Evolutionary conservation across 345 rosid species (phyloP).

Genomic region (Anastatica hierochuntica): DNA sequence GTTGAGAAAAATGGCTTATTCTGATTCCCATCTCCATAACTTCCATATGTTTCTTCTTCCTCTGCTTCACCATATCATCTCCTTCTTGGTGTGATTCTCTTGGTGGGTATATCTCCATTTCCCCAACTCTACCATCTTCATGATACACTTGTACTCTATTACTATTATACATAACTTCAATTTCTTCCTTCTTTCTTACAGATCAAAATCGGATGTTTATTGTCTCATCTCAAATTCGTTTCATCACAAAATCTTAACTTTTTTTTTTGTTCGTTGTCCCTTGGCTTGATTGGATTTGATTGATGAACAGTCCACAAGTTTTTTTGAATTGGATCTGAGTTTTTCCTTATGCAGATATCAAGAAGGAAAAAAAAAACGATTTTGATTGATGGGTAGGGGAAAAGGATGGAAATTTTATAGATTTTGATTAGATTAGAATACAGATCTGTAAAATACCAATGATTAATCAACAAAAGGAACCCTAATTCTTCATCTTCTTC

Average conservation of each 20-base stretch:
- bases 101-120: constrained; percentile 64
- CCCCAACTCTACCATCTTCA: constrained; percentile 62
- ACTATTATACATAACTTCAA: constrained; percentile 41
- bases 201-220: constrained; percentile 16
- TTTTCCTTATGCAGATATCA: constrained; percentile 11
- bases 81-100: constrained; percentile 28
- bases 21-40: constrained; percentile 61
- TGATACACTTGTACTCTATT: constrained; percentile 63
- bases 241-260: constrained; percentile 11
- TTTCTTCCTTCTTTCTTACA: background rate
- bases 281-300: too few relatives aligned
- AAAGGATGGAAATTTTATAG: constrained; percentile 10
- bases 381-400: background rate
- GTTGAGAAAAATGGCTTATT: constrained; percentile 50
- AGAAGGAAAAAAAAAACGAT: background rate
- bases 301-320: too few relatives aligned
- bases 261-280: too few relatives aligned
- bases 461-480: background rate
- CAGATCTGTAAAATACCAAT: constrained; percentile 22
- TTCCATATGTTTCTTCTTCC: constrained; percentile 21
- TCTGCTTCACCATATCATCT: constrained; percentile 29
- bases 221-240: constrained; percentile 26
- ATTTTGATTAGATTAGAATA: constrained; percentile 5
- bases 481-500: constrained; percentile 18
- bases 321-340: constrained; percentile 36